These are phyloP conservation scores for Gastrolobium bilobum DNA, from an alignment of 306 rosid genomes.

Conservation along the genomic window DNA sequence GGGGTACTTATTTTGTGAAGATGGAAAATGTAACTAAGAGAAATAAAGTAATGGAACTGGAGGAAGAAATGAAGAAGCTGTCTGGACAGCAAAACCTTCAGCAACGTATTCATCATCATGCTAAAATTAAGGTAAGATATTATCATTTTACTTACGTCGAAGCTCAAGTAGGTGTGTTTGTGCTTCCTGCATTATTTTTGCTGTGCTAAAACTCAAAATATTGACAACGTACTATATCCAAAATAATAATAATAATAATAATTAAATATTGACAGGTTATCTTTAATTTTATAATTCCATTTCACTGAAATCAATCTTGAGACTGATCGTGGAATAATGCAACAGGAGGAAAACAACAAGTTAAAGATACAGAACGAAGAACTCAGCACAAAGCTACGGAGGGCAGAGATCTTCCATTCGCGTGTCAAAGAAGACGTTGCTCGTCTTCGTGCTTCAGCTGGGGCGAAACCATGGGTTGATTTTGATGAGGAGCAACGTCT, in stretches of 20 bases:
- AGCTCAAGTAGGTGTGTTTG: conserved; percentile 10
- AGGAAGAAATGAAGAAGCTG: conserved; percentile 83
- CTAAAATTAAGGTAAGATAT: conserved; percentile 85
- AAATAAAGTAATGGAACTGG: conserved; percentile 75
- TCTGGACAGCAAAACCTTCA: conserved; percentile 99
- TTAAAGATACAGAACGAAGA: conserved; percentile 79
- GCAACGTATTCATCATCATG: conserved; percentile 95
- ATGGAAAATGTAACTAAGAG: conserved; percentile 71
- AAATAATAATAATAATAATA: not conserved
- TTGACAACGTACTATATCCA: not conserved
- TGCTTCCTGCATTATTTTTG: conserved; percentile 3
- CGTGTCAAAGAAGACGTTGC: conserved; percentile 81
- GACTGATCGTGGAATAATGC: conserved; percentile 24
- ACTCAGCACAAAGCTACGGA: conserved; percentile 69
- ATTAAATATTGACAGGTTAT: not conserved
- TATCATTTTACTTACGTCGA: conserved; percentile 28
- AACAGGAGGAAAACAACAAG: conserved; percentile 91
- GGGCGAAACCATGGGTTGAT: conserved; percentile 58
- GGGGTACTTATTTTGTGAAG: conserved; percentile 56
- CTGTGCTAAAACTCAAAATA: conserved; percentile 10
- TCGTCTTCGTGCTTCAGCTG: conserved; percentile 66
- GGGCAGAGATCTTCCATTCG: conserved; percentile 62
- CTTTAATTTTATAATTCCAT: conserved; percentile 12
- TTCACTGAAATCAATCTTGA: conserved; percentile 37
- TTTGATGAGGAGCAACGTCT: conserved; percentile 84